phyloP scores from a whole-genome alignment of 2,329 filamentous ascomycete genomes.

The Trichoderma cornu-damae region DNA sequence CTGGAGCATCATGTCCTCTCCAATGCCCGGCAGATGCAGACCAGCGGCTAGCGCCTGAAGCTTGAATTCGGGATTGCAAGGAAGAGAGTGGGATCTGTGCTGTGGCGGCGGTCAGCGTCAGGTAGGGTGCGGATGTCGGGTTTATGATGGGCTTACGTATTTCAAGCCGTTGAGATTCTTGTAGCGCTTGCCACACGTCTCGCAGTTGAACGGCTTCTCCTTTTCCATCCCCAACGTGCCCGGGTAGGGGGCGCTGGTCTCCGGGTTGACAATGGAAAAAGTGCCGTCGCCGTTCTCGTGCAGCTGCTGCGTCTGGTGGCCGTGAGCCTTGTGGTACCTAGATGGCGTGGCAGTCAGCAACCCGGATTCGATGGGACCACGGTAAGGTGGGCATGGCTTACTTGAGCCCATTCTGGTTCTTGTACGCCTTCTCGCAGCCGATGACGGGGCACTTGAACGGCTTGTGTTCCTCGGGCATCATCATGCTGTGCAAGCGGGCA shows the following conservation, averaged over 20 bases:
- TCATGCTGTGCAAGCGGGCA: constrained; percentile 54
- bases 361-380: neutral
- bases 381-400: constrained; percentile 46
- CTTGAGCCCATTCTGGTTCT: constrained; percentile 98
- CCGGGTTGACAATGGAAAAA: constrained; percentile 95
- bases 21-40: constrained; percentile 40
- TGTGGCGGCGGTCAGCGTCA: constrained; percentile 35
- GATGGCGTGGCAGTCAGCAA: constrained; percentile 1
- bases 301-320: constrained; percentile 92
- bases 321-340: constrained; percentile 72
- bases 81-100: constrained; percentile 77
- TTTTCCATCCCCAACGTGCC: constrained; percentile 99
- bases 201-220: constrained; percentile 97
- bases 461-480: constrained; percentile 85
- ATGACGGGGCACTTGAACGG: constrained; percentile 97
- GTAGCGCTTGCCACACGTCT: constrained; percentile 95
- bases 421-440: constrained; percentile 98
- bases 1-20: constrained; percentile 41
- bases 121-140: constrained; percentile 13
- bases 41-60: constrained; percentile 42
- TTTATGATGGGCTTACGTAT: constrained; percentile 59
- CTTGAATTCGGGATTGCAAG: constrained; percentile 78
- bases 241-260: constrained; percentile 89
- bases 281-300: constrained; percentile 96
- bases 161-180: constrained; percentile 99